Conservation (phyloP, 441 rosid genomes). For the Populus tomentosa region DNA sequence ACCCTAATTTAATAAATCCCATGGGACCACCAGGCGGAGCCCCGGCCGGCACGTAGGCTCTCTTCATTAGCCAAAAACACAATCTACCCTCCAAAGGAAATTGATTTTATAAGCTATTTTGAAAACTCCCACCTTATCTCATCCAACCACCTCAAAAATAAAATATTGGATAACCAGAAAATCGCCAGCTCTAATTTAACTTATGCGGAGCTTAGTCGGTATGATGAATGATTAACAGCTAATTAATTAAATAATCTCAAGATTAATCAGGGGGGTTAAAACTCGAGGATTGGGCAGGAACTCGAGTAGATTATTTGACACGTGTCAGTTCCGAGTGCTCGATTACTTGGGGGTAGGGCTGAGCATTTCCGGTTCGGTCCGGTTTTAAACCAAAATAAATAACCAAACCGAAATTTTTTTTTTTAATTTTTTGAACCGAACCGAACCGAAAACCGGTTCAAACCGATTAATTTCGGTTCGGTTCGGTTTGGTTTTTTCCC, state of each 20-base stretch:
- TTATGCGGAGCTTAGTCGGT: not conserved
- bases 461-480: too few relatives aligned
- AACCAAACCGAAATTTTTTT: too few relatives aligned
- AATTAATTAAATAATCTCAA: not conserved
- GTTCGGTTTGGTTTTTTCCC: too few relatives aligned
- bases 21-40: not conserved
- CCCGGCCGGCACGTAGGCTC: not conserved
- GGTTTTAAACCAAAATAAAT: too few relatives aligned
- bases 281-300: not conserved
- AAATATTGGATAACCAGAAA: not conserved
- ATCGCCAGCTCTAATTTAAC: not conserved
- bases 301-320: not conserved
- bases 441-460: too few relatives aligned
- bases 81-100: not conserved
- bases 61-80: not conserved
- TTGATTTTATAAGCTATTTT: not conserved
- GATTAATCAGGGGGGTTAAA: not conserved
- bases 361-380: too few relatives aligned
- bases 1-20: not conserved
- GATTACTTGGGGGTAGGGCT: not conserved
- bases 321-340: not conserved
- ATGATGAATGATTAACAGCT: not conserved
- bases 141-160: too few relatives aligned
- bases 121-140: too few relatives aligned
- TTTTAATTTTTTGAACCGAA: too few relatives aligned